Conservation (phyloP, 805 yeast genomes). For the Saccharomycopsis vini region DNA sequence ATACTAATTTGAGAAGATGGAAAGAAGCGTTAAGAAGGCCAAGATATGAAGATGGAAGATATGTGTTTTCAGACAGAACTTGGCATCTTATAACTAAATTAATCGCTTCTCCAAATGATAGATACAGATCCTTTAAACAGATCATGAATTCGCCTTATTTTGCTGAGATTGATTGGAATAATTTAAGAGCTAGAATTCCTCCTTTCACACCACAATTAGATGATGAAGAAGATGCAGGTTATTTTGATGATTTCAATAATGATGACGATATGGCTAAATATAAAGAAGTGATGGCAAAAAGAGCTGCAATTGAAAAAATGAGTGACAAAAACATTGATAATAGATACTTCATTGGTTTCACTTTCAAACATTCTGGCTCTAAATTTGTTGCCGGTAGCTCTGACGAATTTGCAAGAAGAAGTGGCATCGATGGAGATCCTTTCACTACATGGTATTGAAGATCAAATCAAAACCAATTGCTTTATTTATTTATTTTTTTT, state of each 20-base stretch:
- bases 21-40: constrained; percentile 82
- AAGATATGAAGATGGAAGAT: constrained; percentile 81
- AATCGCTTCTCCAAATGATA: constrained; percentile 67
- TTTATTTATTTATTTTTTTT: neutral
- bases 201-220: constrained; percentile 97
- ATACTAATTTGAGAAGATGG: constrained; percentile 90
- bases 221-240: constrained; percentile 96
- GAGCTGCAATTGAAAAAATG: constrained; percentile 71
- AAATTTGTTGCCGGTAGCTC: constrained; percentile 15
- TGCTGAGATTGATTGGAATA: constrained; percentile 71
- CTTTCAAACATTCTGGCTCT: constrained; percentile 62
- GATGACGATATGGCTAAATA: constrained; percentile 97
- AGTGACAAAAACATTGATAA: constrained; percentile 57
- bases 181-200: constrained; percentile 62
- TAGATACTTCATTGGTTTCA: constrained; percentile 86
- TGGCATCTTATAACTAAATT: constrained; percentile 80
- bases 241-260: constrained; percentile 93
- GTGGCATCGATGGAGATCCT: constrained; percentile 16
- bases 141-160: constrained; percentile 75
- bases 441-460: constrained; percentile 19
- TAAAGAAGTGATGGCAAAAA: constrained; percentile 92
- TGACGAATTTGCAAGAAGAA: neutral
- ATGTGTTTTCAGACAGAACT: constrained; percentile 90
- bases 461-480: neutral
- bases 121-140: constrained; percentile 74